Evolutionary conservation across 2,329 filamentous ascomycete species (phyloP), one percentile per base, ranked within the genome.

Genomic region (Lasiodiplodia theobromae): DNA sequence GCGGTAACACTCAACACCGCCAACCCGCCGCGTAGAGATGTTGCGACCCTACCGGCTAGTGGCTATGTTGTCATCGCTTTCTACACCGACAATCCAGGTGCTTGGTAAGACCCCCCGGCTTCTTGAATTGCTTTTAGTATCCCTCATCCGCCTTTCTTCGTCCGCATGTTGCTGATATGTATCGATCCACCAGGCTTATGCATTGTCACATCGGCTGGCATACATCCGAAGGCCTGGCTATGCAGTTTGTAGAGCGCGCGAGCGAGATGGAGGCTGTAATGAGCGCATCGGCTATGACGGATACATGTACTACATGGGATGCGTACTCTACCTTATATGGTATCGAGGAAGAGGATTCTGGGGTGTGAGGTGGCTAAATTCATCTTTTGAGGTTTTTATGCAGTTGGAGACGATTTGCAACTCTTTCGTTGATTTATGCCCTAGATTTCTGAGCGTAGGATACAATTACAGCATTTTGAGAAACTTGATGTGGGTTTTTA

Each of bases 41-140:
- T 75, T 10, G 74, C 74, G 16, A 73, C 73, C 37, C 70, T 79
- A 11, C 77, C 75, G 0, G 70, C 66, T 7, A 63, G 67, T 12
- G 78, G 77, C 16, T 82, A 83, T 71, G 80, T 80, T 11, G 83
- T 86, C 18, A 74, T 88, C 37, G 85, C 86, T 23, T 87, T 87
- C 77, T 74, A 77, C 69, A 82, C 84, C 2, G 79, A 82, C 60
- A 87, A 87, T 73, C 85, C 86, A 0, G 86, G 86, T 10, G 74
- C 75, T 2, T 79, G 77, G 77, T 73, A 31, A 64, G 47, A n/a
- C 23, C 12, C 37, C 37, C 53, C 18, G 14, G 21, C 23, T n/a
- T 44, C 7, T 11, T 31, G 2, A 2, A 8, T 8, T 18, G 5
- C 53, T 10, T 4, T n/a, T 40, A 16, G 3, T 23, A 31, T 25